These are phyloP conservation scores for Sapria himalayana DNA, from an alignment of 345 rosid genomes.

Conservation along the genomic window DNA sequence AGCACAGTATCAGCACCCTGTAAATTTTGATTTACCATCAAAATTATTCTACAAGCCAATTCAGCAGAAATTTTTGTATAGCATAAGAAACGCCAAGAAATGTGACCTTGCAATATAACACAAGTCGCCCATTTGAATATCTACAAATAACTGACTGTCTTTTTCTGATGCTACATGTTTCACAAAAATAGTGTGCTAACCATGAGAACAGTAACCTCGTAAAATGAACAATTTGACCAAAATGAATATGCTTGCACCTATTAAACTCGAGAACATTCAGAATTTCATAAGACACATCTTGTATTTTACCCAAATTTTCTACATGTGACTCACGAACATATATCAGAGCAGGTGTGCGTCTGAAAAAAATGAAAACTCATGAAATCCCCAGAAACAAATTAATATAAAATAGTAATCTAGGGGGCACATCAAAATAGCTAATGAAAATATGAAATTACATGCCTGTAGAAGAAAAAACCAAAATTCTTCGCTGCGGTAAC, in stretches of 20 bases:
- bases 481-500: constrained; percentile 94
- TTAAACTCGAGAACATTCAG: constrained; percentile 94
- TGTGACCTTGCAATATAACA: constrained; percentile 87
- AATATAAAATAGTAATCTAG: not conserved
- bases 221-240: constrained; percentile 2
- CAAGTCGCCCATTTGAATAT: constrained; percentile 87
- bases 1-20: constrained; percentile 99
- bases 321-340: constrained; percentile 94
- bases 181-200: constrained; percentile 9
- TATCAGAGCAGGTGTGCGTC: constrained; percentile 88
- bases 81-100: constrained; percentile 7
- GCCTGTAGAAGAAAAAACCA: constrained; percentile 97
- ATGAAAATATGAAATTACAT: constrained; percentile 1
- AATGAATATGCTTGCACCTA: constrained; percentile 30
- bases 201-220: constrained; percentile 4
- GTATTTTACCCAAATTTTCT: constrained; percentile 84
- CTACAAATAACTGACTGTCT: constrained; percentile 99
- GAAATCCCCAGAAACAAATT: not conserved
- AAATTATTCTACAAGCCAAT: constrained; percentile 9
- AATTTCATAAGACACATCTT: constrained; percentile 75
- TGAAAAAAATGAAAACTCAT: constrained; percentile 13
- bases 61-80: constrained; percentile 2
- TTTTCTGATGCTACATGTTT: constrained; percentile 68
- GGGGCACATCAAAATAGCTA: not conserved
- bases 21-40: constrained; percentile 13